These are phyloP conservation scores for Zalerion maritima DNA, from an alignment of 495 filamentous ascomycete species.

Conservation along the genomic window DNA sequence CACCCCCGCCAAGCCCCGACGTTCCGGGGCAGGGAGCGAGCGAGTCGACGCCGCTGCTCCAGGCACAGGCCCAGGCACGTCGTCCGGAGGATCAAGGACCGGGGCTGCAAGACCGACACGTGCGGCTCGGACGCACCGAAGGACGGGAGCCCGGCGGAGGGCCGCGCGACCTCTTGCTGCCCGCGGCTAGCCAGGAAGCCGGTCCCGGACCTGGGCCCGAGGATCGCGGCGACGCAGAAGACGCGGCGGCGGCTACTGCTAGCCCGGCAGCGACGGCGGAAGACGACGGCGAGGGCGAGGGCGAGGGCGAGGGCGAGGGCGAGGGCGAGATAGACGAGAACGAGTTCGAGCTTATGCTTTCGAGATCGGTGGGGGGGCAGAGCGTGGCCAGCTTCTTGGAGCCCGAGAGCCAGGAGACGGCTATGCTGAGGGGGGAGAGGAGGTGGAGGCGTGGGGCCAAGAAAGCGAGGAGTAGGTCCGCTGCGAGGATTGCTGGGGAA, in stretches of 20 bases:
- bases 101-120: no score
- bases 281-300: slow-evolving; percentile 1
- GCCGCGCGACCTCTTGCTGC: no score
- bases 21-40: no score
- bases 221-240: slow-evolving; percentile 3
- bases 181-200: slow-evolving; percentile 1
- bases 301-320: slow-evolving; percentile 7
- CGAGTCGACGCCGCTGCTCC: no score
- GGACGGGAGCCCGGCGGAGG: no score
- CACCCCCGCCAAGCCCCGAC: no score
- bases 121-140: no score
- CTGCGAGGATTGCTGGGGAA: background rate
- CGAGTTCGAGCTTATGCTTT: slow-evolving; percentile 26
- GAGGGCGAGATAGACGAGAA: slow-evolving; percentile 21
- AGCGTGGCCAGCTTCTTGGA: no score
- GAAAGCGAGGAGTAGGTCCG: background rate
- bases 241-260: slow-evolving; percentile 9
- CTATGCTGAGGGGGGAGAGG: slow-evolving; percentile 20
- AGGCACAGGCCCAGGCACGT: no score
- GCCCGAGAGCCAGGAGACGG: slow-evolving; percentile 21
- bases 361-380: slow-evolving; percentile 20
- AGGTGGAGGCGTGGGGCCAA: slow-evolving; percentile 7
- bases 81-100: no score
- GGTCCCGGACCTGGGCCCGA: slow-evolving; percentile 1
- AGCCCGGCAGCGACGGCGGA: slow-evolving; percentile 1